Percentiles rank a stretch among this genome's conserved stretches.
phyloP scores from a whole-genome alignment of 2,329 filamentous ascomycete species.

The Colletotrichum tropicale region DNA sequence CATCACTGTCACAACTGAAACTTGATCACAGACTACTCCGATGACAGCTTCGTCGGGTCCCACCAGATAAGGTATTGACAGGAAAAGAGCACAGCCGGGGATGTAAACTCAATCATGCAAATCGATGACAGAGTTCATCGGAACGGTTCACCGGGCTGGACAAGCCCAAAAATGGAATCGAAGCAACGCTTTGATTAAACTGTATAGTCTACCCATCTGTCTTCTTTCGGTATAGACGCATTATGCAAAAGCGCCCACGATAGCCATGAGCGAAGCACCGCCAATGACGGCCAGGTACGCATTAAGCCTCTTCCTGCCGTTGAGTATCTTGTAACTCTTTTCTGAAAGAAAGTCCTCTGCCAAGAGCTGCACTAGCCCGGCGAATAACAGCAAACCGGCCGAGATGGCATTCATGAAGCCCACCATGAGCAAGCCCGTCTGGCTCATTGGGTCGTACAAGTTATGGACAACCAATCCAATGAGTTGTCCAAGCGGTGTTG shows the following conservation, averaged over 20 bases:
- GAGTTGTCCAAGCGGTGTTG: constrained; percentile 67
- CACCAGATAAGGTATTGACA: accelerated
- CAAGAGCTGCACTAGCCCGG: constrained; percentile 81
- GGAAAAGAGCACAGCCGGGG: neutral
- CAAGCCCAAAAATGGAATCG: neutral
- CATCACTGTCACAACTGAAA: neutral
- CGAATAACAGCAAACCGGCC: constrained; percentile 79
- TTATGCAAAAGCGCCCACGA: constrained; percentile 75
- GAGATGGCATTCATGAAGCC: constrained; percentile 89
- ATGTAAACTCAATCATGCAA: neutral
- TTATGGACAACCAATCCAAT: constrained; percentile 80
- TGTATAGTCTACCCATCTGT: neutral
- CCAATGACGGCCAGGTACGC: constrained; percentile 68
- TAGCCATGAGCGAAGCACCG: constrained; percentile 72
- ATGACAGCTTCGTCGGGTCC: neutral
- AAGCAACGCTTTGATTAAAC: neutral
- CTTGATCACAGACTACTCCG: neutral
- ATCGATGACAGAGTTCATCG: neutral
- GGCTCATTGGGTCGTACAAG: constrained; percentile 79
- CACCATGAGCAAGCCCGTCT: constrained; percentile 79
- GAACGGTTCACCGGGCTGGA: neutral
- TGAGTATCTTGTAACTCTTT: constrained; percentile 72
- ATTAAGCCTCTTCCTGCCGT: constrained; percentile 63
- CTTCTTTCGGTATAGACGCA: neutral
- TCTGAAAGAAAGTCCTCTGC: constrained; percentile 84